Conservation (phyloP, 495 filamentous ascomycete genomes). For the Usnea hakonensis region DNA sequence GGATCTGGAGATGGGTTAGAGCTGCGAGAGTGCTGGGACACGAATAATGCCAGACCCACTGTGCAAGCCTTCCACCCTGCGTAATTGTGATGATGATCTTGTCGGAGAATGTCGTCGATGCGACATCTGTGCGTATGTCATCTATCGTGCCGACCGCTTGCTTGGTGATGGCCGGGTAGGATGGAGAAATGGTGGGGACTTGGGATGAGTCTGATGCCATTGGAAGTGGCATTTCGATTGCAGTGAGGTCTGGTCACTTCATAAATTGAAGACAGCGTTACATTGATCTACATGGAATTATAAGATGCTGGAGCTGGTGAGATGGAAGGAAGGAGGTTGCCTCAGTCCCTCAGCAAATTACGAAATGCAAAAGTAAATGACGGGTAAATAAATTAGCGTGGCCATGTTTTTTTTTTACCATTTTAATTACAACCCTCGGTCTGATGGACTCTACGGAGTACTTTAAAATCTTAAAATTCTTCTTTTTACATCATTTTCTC, state of each 20-base stretch:
- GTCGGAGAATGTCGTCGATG: slow-evolving; percentile 69
- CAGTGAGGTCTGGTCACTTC: not conserved
- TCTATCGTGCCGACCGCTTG: slow-evolving; percentile 55
- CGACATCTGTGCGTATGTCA: slow-evolving; percentile 63
- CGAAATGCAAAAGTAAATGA: not conserved
- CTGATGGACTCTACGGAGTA: no score
- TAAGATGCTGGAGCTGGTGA: not conserved
- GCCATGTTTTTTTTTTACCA: not conserved
- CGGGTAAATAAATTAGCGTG: no score
- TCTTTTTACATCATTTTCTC: not conserved
- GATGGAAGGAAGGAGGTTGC: not conserved
- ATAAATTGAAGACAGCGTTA: not conserved
- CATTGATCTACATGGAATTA: not conserved
- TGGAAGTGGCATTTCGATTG: slow-evolving; percentile 19
- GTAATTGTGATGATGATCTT: slow-evolving; percentile 88
- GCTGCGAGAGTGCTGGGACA: not conserved
- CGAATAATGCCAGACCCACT: slow-evolving; percentile 63
- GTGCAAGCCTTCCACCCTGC: slow-evolving; percentile 75
- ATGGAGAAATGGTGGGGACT: not conserved
- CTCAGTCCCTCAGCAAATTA: not conserved
- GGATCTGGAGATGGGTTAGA: slow-evolving; percentile 48
- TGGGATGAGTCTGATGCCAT: slow-evolving; percentile 14
- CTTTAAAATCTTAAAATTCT: not conserved
- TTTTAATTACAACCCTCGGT: no score
- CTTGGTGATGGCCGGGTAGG: slow-evolving; percentile 70